Base-by-base conservation (phyloP, 768 basidiomycete genomes). In the Coprinopsis cinerea region DNA sequence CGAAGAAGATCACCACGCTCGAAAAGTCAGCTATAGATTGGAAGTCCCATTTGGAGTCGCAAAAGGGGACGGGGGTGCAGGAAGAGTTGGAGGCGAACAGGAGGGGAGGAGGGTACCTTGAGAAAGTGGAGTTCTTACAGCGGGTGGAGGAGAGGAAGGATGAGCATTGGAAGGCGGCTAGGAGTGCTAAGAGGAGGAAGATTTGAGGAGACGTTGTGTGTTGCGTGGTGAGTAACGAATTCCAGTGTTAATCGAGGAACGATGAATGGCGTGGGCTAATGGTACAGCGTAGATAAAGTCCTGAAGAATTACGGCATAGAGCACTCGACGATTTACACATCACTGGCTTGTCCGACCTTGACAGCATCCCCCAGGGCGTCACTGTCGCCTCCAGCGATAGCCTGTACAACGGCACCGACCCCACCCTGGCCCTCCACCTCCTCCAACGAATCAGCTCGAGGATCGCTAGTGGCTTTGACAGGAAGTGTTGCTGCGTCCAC, bases 11-110 rank as follows among this genome's bases (percentile, higher is more conserved):
- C 6, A 82, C 85, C 20, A 92, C 88, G 22, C 72, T 93, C 13
- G 88, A 91, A 54, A 92, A 92, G 63, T 89, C 87, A 0, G 81
- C 85, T 11, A 81, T 93, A 78, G 91, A 93, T 61, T 93, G 91
- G 91, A 74, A 75, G 24, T 65, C 78, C 0, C 88, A 92, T 56
- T 64, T 89, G 13, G 64, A 73, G 17, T 53, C 73, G 0, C 65
- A 75, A 44, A 58, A 64, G 22, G 59, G 62, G 17, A 49, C 70
- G 0, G 75, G 70, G 2, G 59, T 83, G 7, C 75, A 79, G 52
- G 83, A 89, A 55, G 85, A 88, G 53, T 72, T 93, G n/a, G 79
- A 85, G 43, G 78, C 79, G 2, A 84, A 90, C 52, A 71, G 83
- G 41, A 76, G 83, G 35, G 78, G 82, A 0, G 88, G 86, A 7